Evolutionary conservation across 2,329 filamentous ascomycete species (phyloP).

Genomic region (Neofusicoccum kwambonambiense): DNA sequence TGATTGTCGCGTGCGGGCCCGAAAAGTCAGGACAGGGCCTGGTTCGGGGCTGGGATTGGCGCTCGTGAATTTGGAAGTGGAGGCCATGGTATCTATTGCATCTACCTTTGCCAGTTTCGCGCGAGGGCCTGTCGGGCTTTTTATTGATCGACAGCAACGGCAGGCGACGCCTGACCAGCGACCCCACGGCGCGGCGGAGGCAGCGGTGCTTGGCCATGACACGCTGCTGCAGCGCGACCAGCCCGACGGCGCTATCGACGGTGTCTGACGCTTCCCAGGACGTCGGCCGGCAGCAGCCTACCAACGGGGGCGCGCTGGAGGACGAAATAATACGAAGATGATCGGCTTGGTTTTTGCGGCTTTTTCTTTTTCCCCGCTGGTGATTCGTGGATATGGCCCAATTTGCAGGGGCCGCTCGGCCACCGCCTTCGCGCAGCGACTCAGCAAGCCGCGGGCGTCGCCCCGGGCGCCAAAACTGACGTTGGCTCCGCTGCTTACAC

Average conservation of each 20-base stretch:
- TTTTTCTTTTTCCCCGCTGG: slow-evolving; percentile 17
- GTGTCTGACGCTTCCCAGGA: slow-evolving; percentile 14
- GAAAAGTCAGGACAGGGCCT: background rate
- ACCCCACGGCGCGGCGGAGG: slow-evolving; percentile 7
- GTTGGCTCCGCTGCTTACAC: slow-evolving; percentile 14
- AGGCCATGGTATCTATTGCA: slow-evolving; percentile 17
- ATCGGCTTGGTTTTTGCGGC: slow-evolving; percentile 17
- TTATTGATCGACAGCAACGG: slow-evolving; percentile 18
- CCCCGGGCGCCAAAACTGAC: slow-evolving; percentile 15
- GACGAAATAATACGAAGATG: slow-evolving; percentile 17
- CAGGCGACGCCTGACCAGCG: slow-evolving; percentile 12
- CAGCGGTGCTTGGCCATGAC: slow-evolving; percentile 3
- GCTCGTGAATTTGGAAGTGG: slow-evolving; percentile 12
- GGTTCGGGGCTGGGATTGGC: slow-evolving; percentile 3
- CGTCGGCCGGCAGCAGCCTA: slow-evolving; percentile 7
- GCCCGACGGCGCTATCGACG: slow-evolving; percentile 13
- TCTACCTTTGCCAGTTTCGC: slow-evolving; percentile 6
- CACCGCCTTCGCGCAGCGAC: slow-evolving; percentile 12
- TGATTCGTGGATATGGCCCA: slow-evolving; percentile 14
- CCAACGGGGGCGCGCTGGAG: background rate
- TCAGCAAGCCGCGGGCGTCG: slow-evolving; percentile 14
- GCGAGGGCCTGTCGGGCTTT: slow-evolving; percentile 16
- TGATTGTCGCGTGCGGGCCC: slow-evolving; percentile 17
- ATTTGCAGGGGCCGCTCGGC: slow-evolving; percentile 15
- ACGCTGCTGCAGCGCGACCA: slow-evolving; percentile 2